Percentiles rank a stretch among this genome's conserved stretches.
Conservation (phyloP, 192 early-diverging fungal species). For the Rhizoclosmatium globosum region DNA sequence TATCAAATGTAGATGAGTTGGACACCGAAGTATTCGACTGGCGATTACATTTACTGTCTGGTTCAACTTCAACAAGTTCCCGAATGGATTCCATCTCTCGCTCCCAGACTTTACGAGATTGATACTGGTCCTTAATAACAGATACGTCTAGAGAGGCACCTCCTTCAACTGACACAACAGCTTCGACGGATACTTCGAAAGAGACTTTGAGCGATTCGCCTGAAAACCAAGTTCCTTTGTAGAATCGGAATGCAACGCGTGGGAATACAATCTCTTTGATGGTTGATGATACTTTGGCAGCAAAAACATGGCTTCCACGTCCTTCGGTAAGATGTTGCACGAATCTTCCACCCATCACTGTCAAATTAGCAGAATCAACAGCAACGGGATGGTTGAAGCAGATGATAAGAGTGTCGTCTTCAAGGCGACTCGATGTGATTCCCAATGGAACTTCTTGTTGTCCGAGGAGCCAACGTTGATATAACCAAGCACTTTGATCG, state of each 20-base stretch:
- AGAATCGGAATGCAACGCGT: not conserved
- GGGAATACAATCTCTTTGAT: not conserved
- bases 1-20: not conserved
- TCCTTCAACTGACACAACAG: not conserved
- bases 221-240: not conserved
- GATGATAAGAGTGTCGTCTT: constrained; percentile 14
- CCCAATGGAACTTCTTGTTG: not conserved
- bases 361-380: not conserved
- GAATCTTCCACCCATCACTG: no score
- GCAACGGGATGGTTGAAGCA: constrained; percentile 24
- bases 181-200: not conserved
- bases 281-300: not conserved
- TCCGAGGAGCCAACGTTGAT: constrained; percentile 92
- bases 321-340: not conserved
- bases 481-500: constrained; percentile 97
- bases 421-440: constrained; percentile 15
- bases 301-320: not conserved
- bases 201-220: not conserved
- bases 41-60: constrained; percentile 81
- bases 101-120: constrained; percentile 49
- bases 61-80: constrained; percentile 80
- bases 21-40: not conserved
- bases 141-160: not conserved
- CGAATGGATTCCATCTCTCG: constrained; percentile 68
- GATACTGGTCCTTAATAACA: not conserved